Evolutionary conservation across 768 basidiomycete genomes (phyloP), one percentile per base, ranked within the genome.

Genomic region (Nidularia pulvinata): DNA sequence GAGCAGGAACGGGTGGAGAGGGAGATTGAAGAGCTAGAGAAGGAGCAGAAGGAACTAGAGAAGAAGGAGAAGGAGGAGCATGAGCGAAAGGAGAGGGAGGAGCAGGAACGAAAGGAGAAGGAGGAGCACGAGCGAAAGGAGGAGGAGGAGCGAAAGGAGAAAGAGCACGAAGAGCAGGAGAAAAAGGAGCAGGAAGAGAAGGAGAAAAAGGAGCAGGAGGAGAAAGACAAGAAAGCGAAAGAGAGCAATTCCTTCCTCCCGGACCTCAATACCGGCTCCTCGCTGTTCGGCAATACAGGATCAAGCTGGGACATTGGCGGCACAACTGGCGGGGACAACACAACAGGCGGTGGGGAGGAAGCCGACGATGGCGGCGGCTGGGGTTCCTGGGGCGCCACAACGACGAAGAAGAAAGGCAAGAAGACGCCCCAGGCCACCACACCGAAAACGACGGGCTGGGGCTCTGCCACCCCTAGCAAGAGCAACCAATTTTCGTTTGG

Each of bases 91-190:
- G 52, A 54, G 55, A 46, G 48, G 50, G 51, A 36, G 44, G 54
- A 58, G 45, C 25, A 52, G 52, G 53, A 46, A 52, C 53, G 36
- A 55, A 49, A 43, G 58, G 34, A 34, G 19, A 25, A 48, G 39
- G 45, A 52, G 45, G 47, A 59, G 42, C 50, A 59, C 25, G 49
- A 61, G 46, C 50, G 50, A 47, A 49, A 51, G 39, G 63, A 59
- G 45, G 61, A 61, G 36, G 55, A 54, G 54, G 57, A 61, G 55
- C 58, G 56, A 19, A 53, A 63, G 43, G 49, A 60, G 55, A 51
- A 57, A 35, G 53, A 37, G 9, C 30, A 44, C 37, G 51, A 53
- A 48, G 46, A 53, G 44, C 48, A 39, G 43, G 36, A 53, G 16
- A 14, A 14, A 7, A 48, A 19, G 35, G 32, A 22, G 13, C 22